Evolutionary conservation across 2,329 filamentous ascomycete species (phyloP).

Genomic region (Cladobotryum protrusum): DNA sequence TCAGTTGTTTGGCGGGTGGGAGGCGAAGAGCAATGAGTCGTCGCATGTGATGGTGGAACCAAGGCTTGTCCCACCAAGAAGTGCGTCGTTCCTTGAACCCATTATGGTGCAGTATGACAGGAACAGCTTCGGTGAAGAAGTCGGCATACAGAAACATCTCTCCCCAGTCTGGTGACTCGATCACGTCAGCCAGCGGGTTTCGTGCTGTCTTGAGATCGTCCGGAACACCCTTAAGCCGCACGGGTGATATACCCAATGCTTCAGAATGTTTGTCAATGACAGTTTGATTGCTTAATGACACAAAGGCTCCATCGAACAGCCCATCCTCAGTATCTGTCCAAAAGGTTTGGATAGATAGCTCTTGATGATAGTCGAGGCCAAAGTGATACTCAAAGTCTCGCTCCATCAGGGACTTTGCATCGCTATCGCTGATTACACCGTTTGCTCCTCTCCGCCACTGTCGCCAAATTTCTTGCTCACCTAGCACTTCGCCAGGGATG

Average conservation of each 20-base stretch:
- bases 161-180: too few species aligned
- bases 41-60: conserved; percentile 19
- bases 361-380: conserved; percentile 23
- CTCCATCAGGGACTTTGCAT: conserved; percentile 5
- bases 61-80: conserved; percentile 21
- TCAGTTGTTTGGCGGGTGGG: background rate
- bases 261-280: conserved; percentile 15
- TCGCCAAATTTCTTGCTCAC: conserved; percentile 26
- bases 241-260: conserved; percentile 13
- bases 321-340: conserved; percentile 14
- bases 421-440: background rate
- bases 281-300: conserved; percentile 15
- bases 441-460: conserved; percentile 20
- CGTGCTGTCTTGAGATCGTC: conserved; percentile 12
- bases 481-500: conserved; percentile 18
- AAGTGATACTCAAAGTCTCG: conserved; percentile 20
- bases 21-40: conserved; percentile 5
- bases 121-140: too few species aligned
- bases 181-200: conserved; percentile 2
- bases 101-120: too few species aligned
- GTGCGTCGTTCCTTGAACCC: conserved; percentile 17
- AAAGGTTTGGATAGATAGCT: conserved; percentile 16
- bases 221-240: conserved; percentile 16
- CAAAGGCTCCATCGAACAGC: conserved; percentile 17
- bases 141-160: too few species aligned